Evolutionary conservation across 768 basidiomycete species (phyloP), one percentile per base, ranked within the genome.

Genomic region (Pleurotus cornucopiae): DNA sequence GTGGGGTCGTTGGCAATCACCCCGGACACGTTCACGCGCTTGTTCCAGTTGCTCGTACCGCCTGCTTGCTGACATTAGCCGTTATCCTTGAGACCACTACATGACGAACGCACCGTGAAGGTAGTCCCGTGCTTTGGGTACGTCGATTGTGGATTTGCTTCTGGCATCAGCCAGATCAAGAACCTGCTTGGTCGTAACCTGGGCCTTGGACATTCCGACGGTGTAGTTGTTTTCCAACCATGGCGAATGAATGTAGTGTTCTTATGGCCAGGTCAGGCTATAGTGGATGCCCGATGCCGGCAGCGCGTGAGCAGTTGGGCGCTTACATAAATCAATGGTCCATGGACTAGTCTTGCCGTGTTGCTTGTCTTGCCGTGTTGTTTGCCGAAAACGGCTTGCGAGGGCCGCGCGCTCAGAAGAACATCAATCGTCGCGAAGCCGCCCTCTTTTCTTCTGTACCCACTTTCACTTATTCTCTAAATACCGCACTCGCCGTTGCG

Each of bases 101-200:
- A 11, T 34, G 30, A 37, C 14, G 13, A 23, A 69, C 75, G 70
- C 52, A 82, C 84, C 73, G 62, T 83, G 75, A 13, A 86, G 61
- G 58, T 82, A 77, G 55, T 79, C 65, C 45, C 79, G 73, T 2
- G 83, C 65, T n/a, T 60, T 65, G 38, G 68, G 64, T 9, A 81
- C 63, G 41, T 76, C 67, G 44, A 86, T 66, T 1, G 77, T 71
- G 11, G 79, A 69, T 11, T 54, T 65, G n/a, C 60, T 63, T 25
- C 85, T 70, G 0, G 85, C 84, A 14, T 66, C 67, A 34, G 61
- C 63, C 79, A 88, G 80, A 61, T 86, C 86, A 44, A 74, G 61
- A 9, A 78, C 83, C 62, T 79, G 80, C 23, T 68, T 73, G 52
- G 73, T 80, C 39, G 71, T 60, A 63, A 79, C 75, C 59, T 72